Evolutionary conservation across 2,329 filamentous ascomycete species (phyloP).

Genomic region (Pseudovirgaria hyperparasitica): DNA sequence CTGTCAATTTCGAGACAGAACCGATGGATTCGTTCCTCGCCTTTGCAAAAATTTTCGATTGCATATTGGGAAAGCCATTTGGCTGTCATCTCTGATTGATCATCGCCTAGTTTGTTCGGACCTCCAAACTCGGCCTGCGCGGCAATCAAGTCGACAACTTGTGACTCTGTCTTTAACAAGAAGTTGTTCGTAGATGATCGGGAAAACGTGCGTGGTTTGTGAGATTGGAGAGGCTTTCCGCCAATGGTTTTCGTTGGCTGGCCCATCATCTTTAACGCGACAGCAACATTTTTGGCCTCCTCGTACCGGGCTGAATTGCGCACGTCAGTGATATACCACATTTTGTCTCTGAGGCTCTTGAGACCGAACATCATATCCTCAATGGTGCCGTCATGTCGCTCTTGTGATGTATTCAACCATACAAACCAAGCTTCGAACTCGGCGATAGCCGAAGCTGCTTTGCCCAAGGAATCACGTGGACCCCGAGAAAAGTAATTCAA

Average conservation of each 20-base stretch:
- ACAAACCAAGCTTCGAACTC: constrained; percentile 73
- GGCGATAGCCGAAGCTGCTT: constrained; percentile 59
- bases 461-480: constrained; percentile 54
- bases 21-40: constrained; percentile 87
- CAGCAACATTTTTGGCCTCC: constrained; percentile 71
- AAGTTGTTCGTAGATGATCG: constrained; percentile 42
- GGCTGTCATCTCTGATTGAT: constrained; percentile 74
- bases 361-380: constrained; percentile 63
- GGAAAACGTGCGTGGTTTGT: constrained; percentile 29
- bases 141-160: constrained; percentile 77
- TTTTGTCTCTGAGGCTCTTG: constrained; percentile 75
- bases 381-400: constrained; percentile 60
- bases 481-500: constrained; percentile 63
- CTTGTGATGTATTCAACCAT: constrained; percentile 71
- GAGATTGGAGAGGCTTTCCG: constrained; percentile 24
- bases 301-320: constrained; percentile 82
- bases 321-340: constrained; percentile 97
- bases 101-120: constrained; percentile 89
- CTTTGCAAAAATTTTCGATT: constrained; percentile 87
- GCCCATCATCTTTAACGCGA: constrained; percentile 85
- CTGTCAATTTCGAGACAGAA: constrained; percentile 84
- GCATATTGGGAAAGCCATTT: constrained; percentile 71
- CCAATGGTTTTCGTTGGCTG: constrained; percentile 32
- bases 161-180: constrained; percentile 68
- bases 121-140: constrained; percentile 75